Conservation (phyloP, 2,329 filamentous ascomycete species). For the Claviceps monticola region DNA sequence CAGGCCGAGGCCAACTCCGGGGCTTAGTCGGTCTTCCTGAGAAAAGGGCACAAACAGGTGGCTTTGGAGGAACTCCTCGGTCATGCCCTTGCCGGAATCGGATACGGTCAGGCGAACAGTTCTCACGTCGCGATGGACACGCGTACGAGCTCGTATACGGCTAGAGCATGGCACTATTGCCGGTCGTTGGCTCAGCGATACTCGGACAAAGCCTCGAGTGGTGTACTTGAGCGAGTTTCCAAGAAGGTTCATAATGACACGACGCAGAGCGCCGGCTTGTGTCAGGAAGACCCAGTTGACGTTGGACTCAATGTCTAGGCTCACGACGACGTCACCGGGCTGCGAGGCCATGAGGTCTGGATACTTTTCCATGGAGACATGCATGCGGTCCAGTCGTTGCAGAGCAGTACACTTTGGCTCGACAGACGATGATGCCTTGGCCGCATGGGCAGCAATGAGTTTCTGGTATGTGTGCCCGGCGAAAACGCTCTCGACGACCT, state of each 20-base stretch:
- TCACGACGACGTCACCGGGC: constrained; percentile 10
- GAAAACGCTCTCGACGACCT: constrained; percentile 32
- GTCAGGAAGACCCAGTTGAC: constrained; percentile 45
- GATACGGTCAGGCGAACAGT: constrained; percentile 31
- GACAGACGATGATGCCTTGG: not conserved
- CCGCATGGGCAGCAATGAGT: constrained; percentile 9
- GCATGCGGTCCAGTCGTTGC: constrained; percentile 21
- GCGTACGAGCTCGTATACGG: not conserved
- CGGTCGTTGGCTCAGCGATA: constrained; percentile 12
- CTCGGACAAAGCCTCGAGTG: constrained; percentile 14
- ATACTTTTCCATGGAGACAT: constrained; percentile 21
- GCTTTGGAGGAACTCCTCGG: constrained; percentile 44
- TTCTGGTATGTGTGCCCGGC: constrained; percentile 29
- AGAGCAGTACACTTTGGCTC: constrained; percentile 4
- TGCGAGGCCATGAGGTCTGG: constrained; percentile 7
- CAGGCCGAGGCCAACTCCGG: constrained; percentile 50
- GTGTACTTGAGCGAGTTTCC: constrained; percentile 53
- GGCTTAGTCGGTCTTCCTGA: constrained; percentile 47
- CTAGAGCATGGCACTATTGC: constrained; percentile 7
- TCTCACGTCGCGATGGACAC: constrained; percentile 3
- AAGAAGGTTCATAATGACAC: constrained; percentile 49
- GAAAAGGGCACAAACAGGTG: constrained; percentile 49
- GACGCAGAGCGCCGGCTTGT: constrained; percentile 35
- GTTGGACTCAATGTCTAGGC: constrained; percentile 27
- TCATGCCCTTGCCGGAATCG: constrained; percentile 55